Evolutionary conservation across 2,329 filamentous ascomycete species (phyloP).

Genomic region (Calonectria ilicicola): DNA sequence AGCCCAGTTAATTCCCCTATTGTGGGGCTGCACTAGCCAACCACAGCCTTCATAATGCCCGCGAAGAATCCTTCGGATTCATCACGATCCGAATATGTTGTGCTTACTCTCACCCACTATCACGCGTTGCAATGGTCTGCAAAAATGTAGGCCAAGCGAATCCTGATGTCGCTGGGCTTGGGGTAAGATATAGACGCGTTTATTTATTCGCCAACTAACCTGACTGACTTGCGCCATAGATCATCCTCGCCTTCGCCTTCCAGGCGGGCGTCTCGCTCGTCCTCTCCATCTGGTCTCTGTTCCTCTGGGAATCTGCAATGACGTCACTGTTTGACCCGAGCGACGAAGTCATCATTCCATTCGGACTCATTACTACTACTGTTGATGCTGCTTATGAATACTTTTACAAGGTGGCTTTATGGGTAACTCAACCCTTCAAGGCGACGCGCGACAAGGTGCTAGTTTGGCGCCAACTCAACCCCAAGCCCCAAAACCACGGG

Average conservation of each 20-base stretch:
- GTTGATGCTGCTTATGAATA: not conserved
- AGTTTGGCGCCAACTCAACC: not conserved
- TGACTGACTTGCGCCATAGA: not conserved
- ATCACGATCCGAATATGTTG: not conserved
- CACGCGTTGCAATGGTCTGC: not conserved
- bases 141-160: not conserved
- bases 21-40: not conserved
- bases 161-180: not conserved
- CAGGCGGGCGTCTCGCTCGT: not conserved
- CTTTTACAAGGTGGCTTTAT: not conserved
- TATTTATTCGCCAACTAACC: not conserved
- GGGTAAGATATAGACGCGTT: not conserved
- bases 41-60: not conserved
- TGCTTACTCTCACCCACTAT: not conserved
- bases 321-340: not conserved
- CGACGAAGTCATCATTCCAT: constrained; percentile 1
- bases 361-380: not conserved
- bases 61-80: not conserved
- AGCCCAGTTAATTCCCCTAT: not conserved
- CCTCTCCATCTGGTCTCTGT: not conserved
- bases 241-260: constrained; percentile 2
- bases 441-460: not conserved
- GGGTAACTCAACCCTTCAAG: not conserved
- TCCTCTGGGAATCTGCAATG: not conserved
- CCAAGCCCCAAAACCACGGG: not conserved